These are phyloP conservation scores for Fomitiporia mediterranea DNA, from an alignment of 1,284 basidiomycete species.

Conservation along the genomic window DNA sequence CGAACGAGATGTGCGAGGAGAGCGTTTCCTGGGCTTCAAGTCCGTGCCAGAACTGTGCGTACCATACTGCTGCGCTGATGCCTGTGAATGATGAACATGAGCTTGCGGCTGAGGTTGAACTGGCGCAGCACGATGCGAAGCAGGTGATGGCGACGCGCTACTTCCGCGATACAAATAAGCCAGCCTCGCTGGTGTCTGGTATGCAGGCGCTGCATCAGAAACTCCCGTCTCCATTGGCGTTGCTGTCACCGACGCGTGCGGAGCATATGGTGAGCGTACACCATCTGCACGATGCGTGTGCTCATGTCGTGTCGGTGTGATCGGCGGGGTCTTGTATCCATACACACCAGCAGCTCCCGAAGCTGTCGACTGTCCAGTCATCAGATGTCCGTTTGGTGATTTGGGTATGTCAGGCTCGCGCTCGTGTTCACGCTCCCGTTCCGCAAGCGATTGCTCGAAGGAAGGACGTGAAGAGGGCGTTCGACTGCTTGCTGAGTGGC, in stretches of 20 bases:
- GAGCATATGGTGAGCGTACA: neutral
- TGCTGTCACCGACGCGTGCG: neutral
- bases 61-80: neutral
- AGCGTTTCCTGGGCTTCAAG: slow-evolving; percentile 5
- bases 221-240: no score
- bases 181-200: slow-evolving; percentile 12
- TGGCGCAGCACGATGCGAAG: slow-evolving; percentile 1
- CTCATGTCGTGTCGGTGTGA: slow-evolving; percentile 16
- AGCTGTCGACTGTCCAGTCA: neutral
- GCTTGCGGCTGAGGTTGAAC: slow-evolving; percentile 1
- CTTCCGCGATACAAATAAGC: slow-evolving; percentile 15
- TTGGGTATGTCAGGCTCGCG: no score
- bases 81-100: neutral
- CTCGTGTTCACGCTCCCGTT: neutral
- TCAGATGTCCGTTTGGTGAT: neutral
- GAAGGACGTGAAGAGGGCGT: slow-evolving; percentile 14
- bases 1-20: slow-evolving; percentile 12
- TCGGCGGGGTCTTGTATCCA: slow-evolving; percentile 14
- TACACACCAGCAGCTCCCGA: neutral
- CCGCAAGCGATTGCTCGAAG: slow-evolving; percentile 7
- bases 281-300: neutral
- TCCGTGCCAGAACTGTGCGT: neutral
- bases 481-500: slow-evolving; percentile 12
- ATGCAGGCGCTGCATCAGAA: neutral
- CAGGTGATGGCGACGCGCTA: slow-evolving; percentile 10